Percentiles rank a stretch among this genome's conserved stretches.
phyloP scores from a whole-genome alignment of 768 basidiomycete genomes.

The Pisolithus tinctorius region DNA sequence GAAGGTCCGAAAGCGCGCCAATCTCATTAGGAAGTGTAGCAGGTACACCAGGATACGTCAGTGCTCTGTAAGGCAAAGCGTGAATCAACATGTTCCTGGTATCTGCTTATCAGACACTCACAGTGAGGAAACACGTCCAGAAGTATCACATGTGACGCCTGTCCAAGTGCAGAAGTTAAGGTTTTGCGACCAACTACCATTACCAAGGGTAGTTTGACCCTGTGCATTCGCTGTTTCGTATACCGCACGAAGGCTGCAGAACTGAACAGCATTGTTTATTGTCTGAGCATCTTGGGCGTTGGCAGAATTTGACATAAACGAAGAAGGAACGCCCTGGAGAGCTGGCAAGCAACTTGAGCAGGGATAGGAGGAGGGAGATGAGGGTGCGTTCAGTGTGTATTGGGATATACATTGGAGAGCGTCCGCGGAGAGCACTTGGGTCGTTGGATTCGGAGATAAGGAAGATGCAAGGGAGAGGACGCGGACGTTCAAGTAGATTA shows the following conservation, averaged over 20 bases:
- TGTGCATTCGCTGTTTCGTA: slow-evolving; percentile 32
- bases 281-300: slow-evolving; percentile 28
- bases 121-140: slow-evolving; percentile 36
- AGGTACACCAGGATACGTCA: slow-evolving; percentile 44
- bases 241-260: slow-evolving; percentile 40
- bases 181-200: slow-evolving; percentile 40
- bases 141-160: slow-evolving; percentile 38
- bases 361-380: slow-evolving; percentile 37
- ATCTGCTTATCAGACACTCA: slow-evolving; percentile 17
- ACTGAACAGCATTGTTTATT: slow-evolving; percentile 35
- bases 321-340: slow-evolving; percentile 32
- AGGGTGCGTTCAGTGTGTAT: slow-evolving; percentile 38
- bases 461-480: slow-evolving; percentile 18
- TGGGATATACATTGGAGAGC: slow-evolving; percentile 41
- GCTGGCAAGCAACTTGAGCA: slow-evolving; percentile 39
- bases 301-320: slow-evolving; percentile 22
- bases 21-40: slow-evolving; percentile 36
- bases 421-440: slow-evolving; percentile 29
- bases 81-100: background rate
- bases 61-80: slow-evolving; percentile 18
- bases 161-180: slow-evolving; percentile 40
- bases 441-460: slow-evolving; percentile 12
- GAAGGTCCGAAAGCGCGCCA: slow-evolving; percentile 32
- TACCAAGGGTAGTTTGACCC: slow-evolving; percentile 34
- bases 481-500: slow-evolving; percentile 32